These are phyloP conservation scores for Ustulina deusta DNA, from an alignment of 2,329 filamentous ascomycete genomes.

Conservation along the genomic window DNA sequence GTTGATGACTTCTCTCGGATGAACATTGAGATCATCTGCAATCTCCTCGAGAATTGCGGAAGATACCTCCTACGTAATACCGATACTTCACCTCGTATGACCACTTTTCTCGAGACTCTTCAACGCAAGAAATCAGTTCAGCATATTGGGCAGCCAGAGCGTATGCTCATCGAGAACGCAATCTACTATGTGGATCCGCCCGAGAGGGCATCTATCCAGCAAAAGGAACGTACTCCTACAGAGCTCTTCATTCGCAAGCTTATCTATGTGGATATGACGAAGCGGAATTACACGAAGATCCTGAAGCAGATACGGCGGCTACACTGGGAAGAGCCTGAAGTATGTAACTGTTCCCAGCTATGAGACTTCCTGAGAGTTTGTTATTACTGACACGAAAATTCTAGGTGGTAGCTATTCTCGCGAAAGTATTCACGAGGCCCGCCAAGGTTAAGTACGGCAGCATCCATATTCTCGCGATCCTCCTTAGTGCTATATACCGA, in stretches of 20 bases:
- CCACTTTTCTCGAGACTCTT: slow-evolving; percentile 91
- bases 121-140: slow-evolving; percentile 96
- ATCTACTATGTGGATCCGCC: slow-evolving; percentile 98
- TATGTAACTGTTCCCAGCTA: slow-evolving; percentile 51
- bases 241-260: slow-evolving; percentile 94
- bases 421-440: slow-evolving; percentile 95
- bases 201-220: slow-evolving; percentile 90
- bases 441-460: slow-evolving; percentile 98
- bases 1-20: slow-evolving; percentile 97
- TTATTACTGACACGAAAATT: slow-evolving; percentile 25
- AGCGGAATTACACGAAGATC: slow-evolving; percentile 92
- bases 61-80: slow-evolving; percentile 92
- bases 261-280: slow-evolving; percentile 92
- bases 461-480: slow-evolving; percentile 90
- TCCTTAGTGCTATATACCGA: slow-evolving; percentile 87
- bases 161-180: slow-evolving; percentile 98
- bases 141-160: slow-evolving; percentile 93
- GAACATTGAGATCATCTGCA: slow-evolving; percentile 99
- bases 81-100: slow-evolving; percentile 93
- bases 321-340: slow-evolving; percentile 95
- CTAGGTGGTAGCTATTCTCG: slow-evolving; percentile 78
- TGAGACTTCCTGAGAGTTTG: background rate
- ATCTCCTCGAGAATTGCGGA: slow-evolving; percentile 94
- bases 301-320: slow-evolving; percentile 94
- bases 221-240: slow-evolving; percentile 94